A percentile compares a stretch with the other conserved stretches of the same genome.
Evolutionary conservation across 192 early-diverging fungal genomes (phyloP).

Genomic region (Pilobolus umbonatus): DNA sequence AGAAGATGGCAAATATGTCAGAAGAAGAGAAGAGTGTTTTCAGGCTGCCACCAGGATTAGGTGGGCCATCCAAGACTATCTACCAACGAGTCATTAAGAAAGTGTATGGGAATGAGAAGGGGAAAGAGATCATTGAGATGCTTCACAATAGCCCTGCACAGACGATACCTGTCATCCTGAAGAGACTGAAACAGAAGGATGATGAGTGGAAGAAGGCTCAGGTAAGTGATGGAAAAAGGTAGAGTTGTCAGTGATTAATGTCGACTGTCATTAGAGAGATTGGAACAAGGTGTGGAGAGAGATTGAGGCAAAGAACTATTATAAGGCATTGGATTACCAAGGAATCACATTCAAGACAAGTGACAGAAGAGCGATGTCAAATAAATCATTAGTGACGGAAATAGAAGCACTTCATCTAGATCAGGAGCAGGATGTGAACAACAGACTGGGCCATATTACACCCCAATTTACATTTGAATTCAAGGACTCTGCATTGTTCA

Average conservation of each 20-base stretch:
- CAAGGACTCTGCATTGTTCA: conserved; percentile 64
- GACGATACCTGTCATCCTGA: conserved; percentile 88
- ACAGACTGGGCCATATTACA: not conserved
- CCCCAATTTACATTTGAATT: conserved; percentile 74
- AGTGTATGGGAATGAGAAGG: conserved; percentile 83
- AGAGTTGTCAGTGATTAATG: no score
- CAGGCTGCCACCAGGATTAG: conserved; percentile 69
- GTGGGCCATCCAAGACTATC: conserved; percentile 79
- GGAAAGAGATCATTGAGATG: conserved; percentile 81
- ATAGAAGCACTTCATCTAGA: conserved; percentile 83
- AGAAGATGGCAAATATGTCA: conserved; percentile 71
- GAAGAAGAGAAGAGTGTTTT: conserved; percentile 71
- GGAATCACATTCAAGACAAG: conserved; percentile 81
- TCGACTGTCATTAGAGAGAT: conserved; percentile 79
- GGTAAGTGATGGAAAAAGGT: conserved; percentile 37
- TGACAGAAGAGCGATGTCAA: conserved; percentile 74
- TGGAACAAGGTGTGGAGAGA: conserved; percentile 97
- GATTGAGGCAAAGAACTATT: conserved; percentile 88
- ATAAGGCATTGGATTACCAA: conserved; percentile 93
- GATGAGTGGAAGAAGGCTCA: conserved; percentile 92
- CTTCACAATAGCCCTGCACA: conserved; percentile 85
- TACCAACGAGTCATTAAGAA: conserved; percentile 89
- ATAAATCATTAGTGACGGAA: conserved; percentile 76
- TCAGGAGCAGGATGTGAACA: conserved; percentile 30
- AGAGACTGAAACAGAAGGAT: conserved; percentile 96